These are phyloP conservation scores for Zelonia costaricensis DNA, from an alignment of 208 protist species.

Conservation along the genomic window DNA sequence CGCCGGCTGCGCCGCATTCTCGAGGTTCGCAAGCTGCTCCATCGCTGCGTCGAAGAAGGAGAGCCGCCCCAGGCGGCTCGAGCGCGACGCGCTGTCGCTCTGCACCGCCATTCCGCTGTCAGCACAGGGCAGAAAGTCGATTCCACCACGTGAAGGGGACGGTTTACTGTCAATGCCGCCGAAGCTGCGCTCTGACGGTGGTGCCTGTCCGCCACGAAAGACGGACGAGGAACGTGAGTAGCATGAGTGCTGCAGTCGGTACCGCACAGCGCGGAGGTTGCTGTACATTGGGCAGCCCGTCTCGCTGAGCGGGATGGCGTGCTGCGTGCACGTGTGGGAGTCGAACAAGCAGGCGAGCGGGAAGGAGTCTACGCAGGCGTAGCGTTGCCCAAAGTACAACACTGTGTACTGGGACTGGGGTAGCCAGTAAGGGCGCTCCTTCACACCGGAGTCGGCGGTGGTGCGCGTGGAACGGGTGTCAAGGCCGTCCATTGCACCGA, in stretches of 20 bases:
- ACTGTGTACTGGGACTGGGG: conserved; percentile 2
- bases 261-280: conserved; percentile 1
- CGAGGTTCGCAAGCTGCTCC: neutral
- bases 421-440: neutral
- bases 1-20: neutral
- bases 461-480: neutral
- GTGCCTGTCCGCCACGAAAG: too few species aligned
- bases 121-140: too few species aligned
- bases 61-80: too few species aligned
- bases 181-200: too few species aligned
- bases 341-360: conserved; percentile 44
- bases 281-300: conserved; percentile 24
- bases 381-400: conserved; percentile 29
- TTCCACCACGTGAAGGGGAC: too few species aligned
- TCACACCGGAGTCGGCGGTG: neutral
- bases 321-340: conserved; percentile 29
- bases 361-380: conserved; percentile 38
- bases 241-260: conserved; percentile 13
- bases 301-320: conserved; percentile 46
- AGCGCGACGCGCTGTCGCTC: too few species aligned
- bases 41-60: neutral
- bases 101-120: neutral
- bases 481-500: too few species aligned
- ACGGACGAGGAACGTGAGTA: too few species aligned
- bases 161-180: too few species aligned